phyloP scores from a whole-genome alignment of 2,329 filamentous ascomycete genomes.

The Rhexocercosporidium sp. region DNA sequence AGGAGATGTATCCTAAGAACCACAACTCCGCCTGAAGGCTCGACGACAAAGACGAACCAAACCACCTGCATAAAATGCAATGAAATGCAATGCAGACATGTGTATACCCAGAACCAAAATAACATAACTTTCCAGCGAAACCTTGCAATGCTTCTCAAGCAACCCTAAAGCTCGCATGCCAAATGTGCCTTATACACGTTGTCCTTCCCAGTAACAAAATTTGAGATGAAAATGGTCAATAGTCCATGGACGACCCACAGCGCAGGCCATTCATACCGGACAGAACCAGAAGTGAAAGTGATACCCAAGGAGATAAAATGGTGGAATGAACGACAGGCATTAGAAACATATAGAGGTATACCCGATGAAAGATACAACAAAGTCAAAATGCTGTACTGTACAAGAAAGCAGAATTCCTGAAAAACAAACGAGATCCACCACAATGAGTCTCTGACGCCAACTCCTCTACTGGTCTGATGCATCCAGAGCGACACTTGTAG shows the following conservation, averaged over 20 bases:
- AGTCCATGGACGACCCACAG: slow-evolving; percentile 22
- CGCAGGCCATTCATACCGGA: slow-evolving; percentile 1
- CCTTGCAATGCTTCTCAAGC: slow-evolving; percentile 29
- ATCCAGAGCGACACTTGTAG: slow-evolving; percentile 33
- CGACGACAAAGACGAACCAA: slow-evolving; percentile 15
- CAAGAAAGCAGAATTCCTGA: slow-evolving; percentile 32
- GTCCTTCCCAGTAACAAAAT: slow-evolving; percentile 24
- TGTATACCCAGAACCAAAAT: slow-evolving; percentile 29
- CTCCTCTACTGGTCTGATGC: slow-evolving; percentile 38
- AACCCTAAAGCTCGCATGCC: slow-evolving; percentile 29
- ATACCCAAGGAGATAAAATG: slow-evolving; percentile 5
- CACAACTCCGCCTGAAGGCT: slow-evolving; percentile 24
- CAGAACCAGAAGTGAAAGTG: slow-evolving; percentile 17
- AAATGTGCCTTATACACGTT: slow-evolving; percentile 29
- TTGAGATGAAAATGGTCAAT: slow-evolving; percentile 20
- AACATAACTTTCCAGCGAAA: slow-evolving; percentile 27
- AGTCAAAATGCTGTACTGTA: slow-evolving; percentile 35
- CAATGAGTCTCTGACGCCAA: slow-evolving; percentile 33
- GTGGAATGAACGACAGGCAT: slow-evolving; percentile 22
- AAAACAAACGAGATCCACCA: slow-evolving; percentile 26
- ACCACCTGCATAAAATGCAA: slow-evolving; percentile 29
- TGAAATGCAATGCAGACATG: slow-evolving; percentile 34
- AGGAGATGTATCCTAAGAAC: slow-evolving; percentile 14
- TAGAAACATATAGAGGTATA: slow-evolving; percentile 25
- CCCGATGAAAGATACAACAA: not conserved